Conservation (phyloP, 108 stramenopile species). For the Nitzschia sp. region DNA sequence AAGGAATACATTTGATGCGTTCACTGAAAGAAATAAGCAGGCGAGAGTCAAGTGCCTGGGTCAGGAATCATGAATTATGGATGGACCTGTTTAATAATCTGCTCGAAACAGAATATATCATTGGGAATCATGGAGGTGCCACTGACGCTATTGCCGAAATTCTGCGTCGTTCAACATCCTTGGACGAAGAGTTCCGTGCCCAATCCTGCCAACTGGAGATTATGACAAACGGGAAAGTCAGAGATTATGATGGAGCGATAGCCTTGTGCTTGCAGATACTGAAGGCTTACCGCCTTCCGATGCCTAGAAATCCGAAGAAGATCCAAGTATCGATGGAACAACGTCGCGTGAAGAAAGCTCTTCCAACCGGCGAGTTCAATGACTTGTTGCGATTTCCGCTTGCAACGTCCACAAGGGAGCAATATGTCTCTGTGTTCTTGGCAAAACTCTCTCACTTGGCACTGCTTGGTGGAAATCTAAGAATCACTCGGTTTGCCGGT, state of each 20-base stretch:
- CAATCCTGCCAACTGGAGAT: slow-evolving; percentile 3
- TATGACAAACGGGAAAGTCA: slow-evolving; percentile 9
- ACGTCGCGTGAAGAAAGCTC: not conserved
- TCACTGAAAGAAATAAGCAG: not conserved
- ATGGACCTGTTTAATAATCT: slow-evolving; percentile 24
- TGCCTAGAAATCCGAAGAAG: slow-evolving; percentile 9
- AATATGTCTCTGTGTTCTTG: not conserved
- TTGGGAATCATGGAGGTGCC: slow-evolving; percentile 14
- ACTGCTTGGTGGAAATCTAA: not conserved
- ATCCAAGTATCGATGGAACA: slow-evolving; percentile 6
- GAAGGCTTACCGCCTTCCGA: slow-evolving; percentile 4
- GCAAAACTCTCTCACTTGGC: not conserved
- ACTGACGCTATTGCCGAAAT: slow-evolving; percentile 4
- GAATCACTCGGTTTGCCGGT: not conserved
- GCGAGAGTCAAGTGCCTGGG: slow-evolving; percentile 10
- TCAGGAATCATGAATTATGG: slow-evolving; percentile 22
- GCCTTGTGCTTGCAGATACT: slow-evolving; percentile 3
- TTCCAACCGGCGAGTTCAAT: not conserved
- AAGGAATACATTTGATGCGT: not conserved
- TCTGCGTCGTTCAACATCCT: slow-evolving; percentile 3
- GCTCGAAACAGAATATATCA: slow-evolving; percentile 14
- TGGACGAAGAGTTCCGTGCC: slow-evolving; percentile 34
- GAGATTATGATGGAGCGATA: slow-evolving; percentile 15
- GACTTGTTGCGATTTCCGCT: not conserved
- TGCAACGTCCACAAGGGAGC: not conserved